Conservation (phyloP, 2,329 filamentous ascomycete genomes). For the Verticillium klebahnii region DNA sequence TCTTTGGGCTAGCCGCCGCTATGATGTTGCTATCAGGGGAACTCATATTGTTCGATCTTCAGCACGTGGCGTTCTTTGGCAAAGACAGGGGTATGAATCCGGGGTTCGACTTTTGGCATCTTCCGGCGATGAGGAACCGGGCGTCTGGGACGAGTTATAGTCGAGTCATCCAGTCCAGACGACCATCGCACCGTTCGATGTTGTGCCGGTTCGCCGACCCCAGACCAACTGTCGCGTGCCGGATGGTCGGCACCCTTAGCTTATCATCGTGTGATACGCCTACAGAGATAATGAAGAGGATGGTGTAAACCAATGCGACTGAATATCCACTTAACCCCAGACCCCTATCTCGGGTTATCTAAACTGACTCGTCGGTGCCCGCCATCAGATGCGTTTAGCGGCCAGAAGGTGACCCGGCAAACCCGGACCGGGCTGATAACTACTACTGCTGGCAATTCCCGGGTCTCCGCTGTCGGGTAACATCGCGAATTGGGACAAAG, state of each 20-base stretch:
- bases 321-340: neutral
- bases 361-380: neutral
- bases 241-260: neutral
- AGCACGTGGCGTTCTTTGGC: neutral
- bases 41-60: neutral
- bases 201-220: neutral
- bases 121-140: neutral
- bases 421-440: neutral
- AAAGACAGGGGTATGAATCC: neutral
- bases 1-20: slow-evolving; percentile 4
- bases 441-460: neutral
- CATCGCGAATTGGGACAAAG: neutral
- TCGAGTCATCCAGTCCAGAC: neutral
- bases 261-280: neutral
- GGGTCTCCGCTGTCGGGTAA: neutral
- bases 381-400: neutral
- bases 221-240: neutral
- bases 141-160: neutral
- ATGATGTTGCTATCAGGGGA: neutral
- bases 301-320: neutral
- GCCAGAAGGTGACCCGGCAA: neutral
- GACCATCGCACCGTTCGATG: neutral
- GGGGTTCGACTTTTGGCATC: neutral
- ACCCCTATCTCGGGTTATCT: neutral
- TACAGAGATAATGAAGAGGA: neutral